Conservation (phyloP, 2,329 filamentous ascomycete genomes). For the Corniculantispora saksenae region DNA sequence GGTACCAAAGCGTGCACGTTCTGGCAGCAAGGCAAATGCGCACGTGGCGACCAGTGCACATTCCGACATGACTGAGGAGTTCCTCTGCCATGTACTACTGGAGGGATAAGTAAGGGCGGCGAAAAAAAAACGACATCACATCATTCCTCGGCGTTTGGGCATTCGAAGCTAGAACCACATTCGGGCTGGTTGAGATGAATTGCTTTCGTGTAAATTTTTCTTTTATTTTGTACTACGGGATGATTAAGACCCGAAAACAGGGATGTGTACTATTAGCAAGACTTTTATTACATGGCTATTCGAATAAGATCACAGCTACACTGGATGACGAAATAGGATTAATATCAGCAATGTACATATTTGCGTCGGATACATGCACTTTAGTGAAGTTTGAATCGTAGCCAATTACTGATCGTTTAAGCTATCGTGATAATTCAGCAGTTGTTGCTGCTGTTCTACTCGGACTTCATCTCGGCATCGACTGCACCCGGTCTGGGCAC, state of each 20-base stretch:
- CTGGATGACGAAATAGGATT: neutral
- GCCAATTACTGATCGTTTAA: neutral
- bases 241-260: neutral
- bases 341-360: neutral
- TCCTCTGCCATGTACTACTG: neutral
- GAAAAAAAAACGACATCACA: neutral
- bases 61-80: slow-evolving; percentile 62
- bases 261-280: slow-evolving; percentile 7
- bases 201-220: slow-evolving; percentile 13
- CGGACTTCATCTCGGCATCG: slow-evolving; percentile 42
- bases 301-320: neutral
- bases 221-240: neutral
- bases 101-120: neutral
- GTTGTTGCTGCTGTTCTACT: slow-evolving; percentile 23
- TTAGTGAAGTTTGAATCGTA: neutral
- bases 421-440: neutral
- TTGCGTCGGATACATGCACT: neutral
- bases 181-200: neutral
- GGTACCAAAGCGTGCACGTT: slow-evolving; percentile 71
- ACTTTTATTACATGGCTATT: neutral
- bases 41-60: slow-evolving; percentile 72
- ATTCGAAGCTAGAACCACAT: neutral
- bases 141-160: slow-evolving; percentile 14
- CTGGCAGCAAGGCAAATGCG: slow-evolving; percentile 70
- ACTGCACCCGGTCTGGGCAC: slow-evolving; percentile 53